These are phyloP conservation scores for Cordia subcordata DNA, from an alignment of 257 asterid species.

Conservation along the genomic window DNA sequence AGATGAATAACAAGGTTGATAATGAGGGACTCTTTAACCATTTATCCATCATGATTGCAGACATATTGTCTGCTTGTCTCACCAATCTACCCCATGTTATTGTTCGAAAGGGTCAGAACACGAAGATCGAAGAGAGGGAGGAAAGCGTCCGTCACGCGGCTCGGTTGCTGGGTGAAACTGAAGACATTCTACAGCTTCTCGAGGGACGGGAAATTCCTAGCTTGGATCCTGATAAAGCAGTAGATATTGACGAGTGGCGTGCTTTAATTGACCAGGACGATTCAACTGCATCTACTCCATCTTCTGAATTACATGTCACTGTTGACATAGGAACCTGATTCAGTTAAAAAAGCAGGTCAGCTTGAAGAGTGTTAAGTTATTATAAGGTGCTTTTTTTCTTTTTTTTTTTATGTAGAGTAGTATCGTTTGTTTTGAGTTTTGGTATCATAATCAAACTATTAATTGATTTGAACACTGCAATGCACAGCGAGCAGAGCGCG, in stretches of 20 bases:
- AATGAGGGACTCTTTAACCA: slow-evolving; percentile 15
- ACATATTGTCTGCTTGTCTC: slow-evolving; percentile 25
- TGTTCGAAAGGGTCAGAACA: slow-evolving; percentile 19
- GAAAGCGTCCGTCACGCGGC: slow-evolving; percentile 23
- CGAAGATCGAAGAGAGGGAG: slow-evolving; percentile 24
- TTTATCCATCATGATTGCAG: slow-evolving; percentile 22
- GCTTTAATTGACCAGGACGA: slow-evolving; percentile 4
- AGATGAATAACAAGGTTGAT: not conserved
- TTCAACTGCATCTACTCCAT: not conserved
- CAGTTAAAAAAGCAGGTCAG: too few relatives aligned
- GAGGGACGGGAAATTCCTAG: slow-evolving; percentile 13
- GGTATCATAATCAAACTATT: too few relatives aligned
- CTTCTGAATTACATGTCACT: not conserved
- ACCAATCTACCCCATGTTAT: slow-evolving; percentile 17
- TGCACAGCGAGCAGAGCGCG: too few relatives aligned
- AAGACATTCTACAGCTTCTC: slow-evolving; percentile 25
- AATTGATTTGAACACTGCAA: too few relatives aligned
- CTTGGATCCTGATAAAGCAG: slow-evolving; percentile 17
- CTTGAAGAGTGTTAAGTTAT: too few relatives aligned
- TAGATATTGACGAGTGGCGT: slow-evolving; percentile 26
- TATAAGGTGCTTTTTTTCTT: too few relatives aligned
- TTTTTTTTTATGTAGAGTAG: too few relatives aligned
- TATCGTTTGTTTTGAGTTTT: too few relatives aligned
- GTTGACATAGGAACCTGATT: not conserved
- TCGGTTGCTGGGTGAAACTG: slow-evolving; percentile 24